phyloP scores from a whole-genome alignment of 352 stramenopile genomes.

The Globisporangium emineosum region DNA sequence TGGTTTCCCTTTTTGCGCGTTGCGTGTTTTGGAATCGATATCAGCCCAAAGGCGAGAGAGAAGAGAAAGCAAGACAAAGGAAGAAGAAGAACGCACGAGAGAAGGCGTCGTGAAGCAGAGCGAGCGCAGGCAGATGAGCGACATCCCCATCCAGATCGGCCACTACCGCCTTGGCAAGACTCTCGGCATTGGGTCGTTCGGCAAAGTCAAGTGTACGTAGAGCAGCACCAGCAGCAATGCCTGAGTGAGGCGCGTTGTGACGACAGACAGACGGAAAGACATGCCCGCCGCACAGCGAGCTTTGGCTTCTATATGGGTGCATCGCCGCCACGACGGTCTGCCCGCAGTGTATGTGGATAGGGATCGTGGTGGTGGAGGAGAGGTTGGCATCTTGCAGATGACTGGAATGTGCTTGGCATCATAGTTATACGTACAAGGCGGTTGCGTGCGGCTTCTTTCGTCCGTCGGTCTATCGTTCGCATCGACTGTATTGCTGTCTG shows the following conservation, averaged over 20 bases:
- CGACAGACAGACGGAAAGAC: neutral
- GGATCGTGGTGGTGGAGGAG: neutral
- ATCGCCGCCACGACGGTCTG: neutral
- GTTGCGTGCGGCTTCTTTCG: neutral
- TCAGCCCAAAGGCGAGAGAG: too few species aligned
- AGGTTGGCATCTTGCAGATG: neutral
- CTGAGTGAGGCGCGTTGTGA: neutral
- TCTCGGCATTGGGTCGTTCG: conserved; percentile 99
- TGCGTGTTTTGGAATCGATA: too few species aligned
- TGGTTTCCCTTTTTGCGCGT: too few species aligned
- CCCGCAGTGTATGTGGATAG: neutral
- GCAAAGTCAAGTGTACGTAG: conserved; percentile 96
- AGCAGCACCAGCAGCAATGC: neutral
- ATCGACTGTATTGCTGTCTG: neutral
- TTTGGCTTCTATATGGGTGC: neutral
- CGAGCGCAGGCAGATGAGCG: conserved; percentile 43
- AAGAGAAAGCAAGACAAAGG: too few species aligned
- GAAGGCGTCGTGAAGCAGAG: too few species aligned
- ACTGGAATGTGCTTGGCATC: neutral
- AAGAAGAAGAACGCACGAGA: too few species aligned
- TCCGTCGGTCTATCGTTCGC: neutral
- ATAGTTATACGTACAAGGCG: neutral
- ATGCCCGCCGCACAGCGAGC: neutral
- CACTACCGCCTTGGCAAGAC: conserved; percentile 99
- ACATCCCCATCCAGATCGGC: conserved; percentile 94